phyloP scores from a whole-genome alignment of 441 rosid species.

The Capsella rubella region DNA sequence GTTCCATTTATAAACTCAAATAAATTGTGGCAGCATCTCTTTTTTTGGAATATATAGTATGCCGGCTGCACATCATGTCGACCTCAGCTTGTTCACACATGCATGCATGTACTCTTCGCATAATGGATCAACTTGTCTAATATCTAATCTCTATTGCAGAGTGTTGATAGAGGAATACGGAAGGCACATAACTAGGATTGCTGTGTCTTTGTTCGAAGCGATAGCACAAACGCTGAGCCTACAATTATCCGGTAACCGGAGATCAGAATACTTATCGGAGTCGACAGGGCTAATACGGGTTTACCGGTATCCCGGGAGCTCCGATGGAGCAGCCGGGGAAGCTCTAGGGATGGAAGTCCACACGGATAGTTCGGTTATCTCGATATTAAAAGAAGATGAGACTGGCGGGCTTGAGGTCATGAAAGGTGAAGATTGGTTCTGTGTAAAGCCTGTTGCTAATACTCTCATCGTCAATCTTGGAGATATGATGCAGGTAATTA shows the following conservation, averaged over 20 bases:
- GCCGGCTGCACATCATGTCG: background rate
- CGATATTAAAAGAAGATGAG: slow-evolving; percentile 63
- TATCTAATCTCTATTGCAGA: background rate
- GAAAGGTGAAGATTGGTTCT: slow-evolving; percentile 65
- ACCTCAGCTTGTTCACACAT: slow-evolving; percentile 1
- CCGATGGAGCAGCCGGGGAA: slow-evolving; percentile 15
- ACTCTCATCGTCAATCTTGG: slow-evolving; percentile 72
- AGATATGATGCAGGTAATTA: slow-evolving; percentile 83
- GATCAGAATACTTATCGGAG: slow-evolving; percentile 53
- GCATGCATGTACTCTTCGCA: slow-evolving; percentile 6
- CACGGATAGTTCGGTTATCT: slow-evolving; percentile 78
- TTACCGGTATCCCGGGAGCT: slow-evolving; percentile 62
- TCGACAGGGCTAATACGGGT: slow-evolving; percentile 61
- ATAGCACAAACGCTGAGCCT: slow-evolving; percentile 55
- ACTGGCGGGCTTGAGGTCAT: slow-evolving; percentile 70
- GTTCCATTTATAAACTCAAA: background rate
- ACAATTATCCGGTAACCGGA: slow-evolving; percentile 39
- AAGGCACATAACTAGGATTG: slow-evolving; percentile 59
- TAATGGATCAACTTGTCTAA: background rate
- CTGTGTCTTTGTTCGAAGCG: slow-evolving; percentile 53
- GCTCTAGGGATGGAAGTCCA: slow-evolving; percentile 67
- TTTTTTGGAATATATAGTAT: background rate
- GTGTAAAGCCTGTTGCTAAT: slow-evolving; percentile 53
- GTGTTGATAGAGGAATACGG: slow-evolving; percentile 78
- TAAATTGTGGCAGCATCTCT: background rate